Evolutionary conservation across 179 eudicot species (phyloP).

Genomic region (Amaranthus tricolor): DNA sequence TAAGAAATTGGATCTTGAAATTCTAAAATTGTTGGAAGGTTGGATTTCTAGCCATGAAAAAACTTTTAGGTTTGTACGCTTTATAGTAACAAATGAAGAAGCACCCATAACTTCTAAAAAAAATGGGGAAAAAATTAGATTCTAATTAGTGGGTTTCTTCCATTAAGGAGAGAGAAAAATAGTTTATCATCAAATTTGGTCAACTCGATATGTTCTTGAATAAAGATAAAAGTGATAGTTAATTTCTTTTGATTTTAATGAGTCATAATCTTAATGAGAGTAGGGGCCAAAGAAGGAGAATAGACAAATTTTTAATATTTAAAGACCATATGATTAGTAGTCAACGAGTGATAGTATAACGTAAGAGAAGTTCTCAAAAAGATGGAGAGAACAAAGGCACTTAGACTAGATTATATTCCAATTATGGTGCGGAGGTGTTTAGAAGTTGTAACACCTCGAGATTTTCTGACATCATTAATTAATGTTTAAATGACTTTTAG

Average conservation of each 20-base stretch:
- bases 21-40: conserved; percentile 81
- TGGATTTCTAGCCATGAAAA: conserved; percentile 81
- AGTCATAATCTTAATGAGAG: too few relatives aligned
- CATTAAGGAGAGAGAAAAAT: conserved; percentile 26
- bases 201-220: conserved; percentile 20
- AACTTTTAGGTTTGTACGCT: conserved; percentile 51
- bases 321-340: too few relatives aligned
- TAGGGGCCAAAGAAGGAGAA: too few relatives aligned
- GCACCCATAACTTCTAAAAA: conserved; percentile 6
- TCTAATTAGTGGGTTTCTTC: conserved; percentile 18
- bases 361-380: too few relatives aligned
- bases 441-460: too few relatives aligned
- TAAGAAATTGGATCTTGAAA: conserved; percentile 93
- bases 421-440: too few relatives aligned
- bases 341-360: too few relatives aligned
- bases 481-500: too few relatives aligned
- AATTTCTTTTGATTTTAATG: neutral
- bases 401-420: too few relatives aligned
- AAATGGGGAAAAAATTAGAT: conserved; percentile 6
- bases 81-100: conserved; percentile 23
- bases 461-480: too few relatives aligned
- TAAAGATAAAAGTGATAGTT: neutral
- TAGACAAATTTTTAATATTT: too few relatives aligned
- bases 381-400: too few relatives aligned
- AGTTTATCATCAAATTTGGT: conserved; percentile 37